phyloP scores from a whole-genome alignment of 2,329 filamentous ascomycete species.

The Fusarium poae region DNA sequence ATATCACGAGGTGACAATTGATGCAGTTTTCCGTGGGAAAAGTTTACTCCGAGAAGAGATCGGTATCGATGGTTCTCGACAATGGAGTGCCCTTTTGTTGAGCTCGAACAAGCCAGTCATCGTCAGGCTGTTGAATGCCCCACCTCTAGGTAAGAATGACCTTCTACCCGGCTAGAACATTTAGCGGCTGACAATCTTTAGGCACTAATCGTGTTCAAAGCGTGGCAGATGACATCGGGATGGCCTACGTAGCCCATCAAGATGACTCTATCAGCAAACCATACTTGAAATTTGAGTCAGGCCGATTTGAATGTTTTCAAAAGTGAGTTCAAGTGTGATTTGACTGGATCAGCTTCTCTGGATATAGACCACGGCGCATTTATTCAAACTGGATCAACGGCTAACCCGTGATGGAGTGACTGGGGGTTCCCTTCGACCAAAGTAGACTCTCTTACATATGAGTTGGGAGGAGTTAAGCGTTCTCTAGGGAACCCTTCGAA shows the following conservation, averaged over 20 bases:
- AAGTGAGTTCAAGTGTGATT: neutral
- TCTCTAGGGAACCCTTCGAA: neutral
- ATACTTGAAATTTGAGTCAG: too few relatives aligned
- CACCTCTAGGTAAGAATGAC: neutral
- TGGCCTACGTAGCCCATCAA: neutral
- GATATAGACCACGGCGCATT: neutral
- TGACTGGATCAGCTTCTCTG: too few relatives aligned
- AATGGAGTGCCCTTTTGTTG: neutral
- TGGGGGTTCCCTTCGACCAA: neutral
- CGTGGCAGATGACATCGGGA: neutral
- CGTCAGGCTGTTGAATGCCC: neutral
- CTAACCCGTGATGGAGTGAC: neutral
- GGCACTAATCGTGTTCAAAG: neutral
- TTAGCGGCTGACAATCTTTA: neutral
- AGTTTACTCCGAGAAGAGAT: neutral
- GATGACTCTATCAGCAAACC: too few relatives aligned
- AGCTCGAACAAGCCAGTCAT: neutral
- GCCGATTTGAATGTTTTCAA: neutral
- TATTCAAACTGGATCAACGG: neutral
- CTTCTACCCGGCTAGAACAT: neutral
- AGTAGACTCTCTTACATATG: neutral
- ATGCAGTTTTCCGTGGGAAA: too few relatives aligned
- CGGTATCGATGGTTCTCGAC: neutral
- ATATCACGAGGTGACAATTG: too few relatives aligned
- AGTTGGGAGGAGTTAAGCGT: neutral